Conservation (phyloP, 2,329 filamentous ascomycete genomes). For the Aspergillus terreus region DNA sequence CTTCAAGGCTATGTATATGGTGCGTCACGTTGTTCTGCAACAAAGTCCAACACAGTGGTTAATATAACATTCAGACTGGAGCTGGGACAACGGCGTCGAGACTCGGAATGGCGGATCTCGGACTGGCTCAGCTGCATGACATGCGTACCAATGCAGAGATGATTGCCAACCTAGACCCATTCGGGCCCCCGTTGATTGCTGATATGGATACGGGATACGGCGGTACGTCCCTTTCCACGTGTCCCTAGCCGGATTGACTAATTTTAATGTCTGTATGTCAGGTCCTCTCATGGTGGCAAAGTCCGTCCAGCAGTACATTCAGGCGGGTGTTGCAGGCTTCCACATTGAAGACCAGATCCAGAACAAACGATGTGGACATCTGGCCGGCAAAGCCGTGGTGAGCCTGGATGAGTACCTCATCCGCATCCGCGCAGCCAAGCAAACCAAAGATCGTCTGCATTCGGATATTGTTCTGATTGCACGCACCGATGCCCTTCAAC, state of each 20-base stretch:
- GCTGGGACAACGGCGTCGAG: slow-evolving; percentile 60
- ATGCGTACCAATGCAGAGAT: slow-evolving; percentile 63
- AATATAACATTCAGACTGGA: slow-evolving; percentile 50
- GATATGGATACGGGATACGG: slow-evolving; percentile 55
- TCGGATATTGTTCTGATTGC: slow-evolving; percentile 44
- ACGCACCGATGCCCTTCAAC: slow-evolving; percentile 37
- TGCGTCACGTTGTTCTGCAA: slow-evolving; percentile 27
- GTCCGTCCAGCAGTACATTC: slow-evolving; percentile 48
- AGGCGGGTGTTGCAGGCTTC: slow-evolving; percentile 52
- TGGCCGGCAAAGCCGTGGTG: slow-evolving; percentile 39
- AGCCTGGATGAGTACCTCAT: slow-evolving; percentile 30
- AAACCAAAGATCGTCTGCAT: slow-evolving; percentile 29
- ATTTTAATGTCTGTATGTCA: slow-evolving; percentile 1
- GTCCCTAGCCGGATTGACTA: too few species aligned
- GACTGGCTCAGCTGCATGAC: slow-evolving; percentile 58
- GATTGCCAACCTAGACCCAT: slow-evolving; percentile 58
- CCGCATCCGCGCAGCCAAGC: slow-evolving; percentile 35
- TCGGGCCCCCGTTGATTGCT: slow-evolving; percentile 55
- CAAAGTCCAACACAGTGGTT: background rate
- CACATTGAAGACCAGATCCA: slow-evolving; percentile 57
- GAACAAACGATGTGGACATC: slow-evolving; percentile 40
- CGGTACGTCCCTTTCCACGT: slow-evolving; percentile 22
- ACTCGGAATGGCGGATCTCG: slow-evolving; percentile 62
- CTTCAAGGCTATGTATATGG: slow-evolving; percentile 66
- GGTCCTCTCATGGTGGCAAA: slow-evolving; percentile 46